Conservation (phyloP, 306 rosid genomes). For the Astragalus membranaceus region DNA sequence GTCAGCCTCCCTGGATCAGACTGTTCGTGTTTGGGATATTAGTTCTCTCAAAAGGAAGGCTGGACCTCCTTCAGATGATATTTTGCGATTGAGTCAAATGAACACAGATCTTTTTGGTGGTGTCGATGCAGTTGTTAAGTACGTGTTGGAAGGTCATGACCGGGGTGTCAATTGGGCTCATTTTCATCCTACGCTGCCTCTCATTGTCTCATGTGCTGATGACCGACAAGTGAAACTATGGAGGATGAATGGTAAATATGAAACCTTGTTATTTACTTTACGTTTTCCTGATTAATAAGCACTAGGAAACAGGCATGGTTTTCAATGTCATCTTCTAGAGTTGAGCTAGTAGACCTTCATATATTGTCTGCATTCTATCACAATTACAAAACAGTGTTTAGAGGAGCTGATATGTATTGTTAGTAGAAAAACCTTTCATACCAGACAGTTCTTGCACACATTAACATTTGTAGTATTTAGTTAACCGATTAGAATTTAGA, state of each 20-base stretch:
- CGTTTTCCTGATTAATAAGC: slow-evolving; percentile 7
- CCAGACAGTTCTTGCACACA: background rate
- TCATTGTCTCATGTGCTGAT: slow-evolving; percentile 96
- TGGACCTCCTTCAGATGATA: slow-evolving; percentile 89
- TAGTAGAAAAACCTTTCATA: background rate
- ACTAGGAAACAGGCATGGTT: background rate
- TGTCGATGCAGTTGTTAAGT: slow-evolving; percentile 85
- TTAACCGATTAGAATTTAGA: background rate
- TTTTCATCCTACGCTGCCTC: slow-evolving; percentile 88
- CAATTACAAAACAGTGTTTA: background rate
- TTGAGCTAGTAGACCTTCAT: background rate
- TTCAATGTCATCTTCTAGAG: background rate
- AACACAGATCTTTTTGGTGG: slow-evolving; percentile 95
- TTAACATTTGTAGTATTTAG: slow-evolving; percentile 2
- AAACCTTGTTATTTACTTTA: slow-evolving; percentile 5
- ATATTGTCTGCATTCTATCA: background rate
- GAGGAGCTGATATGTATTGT: slow-evolving; percentile 3
- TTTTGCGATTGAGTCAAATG: slow-evolving; percentile 88
- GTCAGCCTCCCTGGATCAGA: slow-evolving; percentile 94
- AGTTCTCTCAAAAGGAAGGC: slow-evolving; percentile 87
- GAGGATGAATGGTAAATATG: slow-evolving; percentile 82
- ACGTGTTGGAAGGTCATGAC: slow-evolving; percentile 97
- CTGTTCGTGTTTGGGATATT: slow-evolving; percentile 98
- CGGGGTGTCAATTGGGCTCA: slow-evolving; percentile 98
- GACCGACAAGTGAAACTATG: slow-evolving; percentile 94